phyloP scores from a whole-genome alignment of 352 stramenopile genomes.

The Aphanomyces cochlioides region DNA sequence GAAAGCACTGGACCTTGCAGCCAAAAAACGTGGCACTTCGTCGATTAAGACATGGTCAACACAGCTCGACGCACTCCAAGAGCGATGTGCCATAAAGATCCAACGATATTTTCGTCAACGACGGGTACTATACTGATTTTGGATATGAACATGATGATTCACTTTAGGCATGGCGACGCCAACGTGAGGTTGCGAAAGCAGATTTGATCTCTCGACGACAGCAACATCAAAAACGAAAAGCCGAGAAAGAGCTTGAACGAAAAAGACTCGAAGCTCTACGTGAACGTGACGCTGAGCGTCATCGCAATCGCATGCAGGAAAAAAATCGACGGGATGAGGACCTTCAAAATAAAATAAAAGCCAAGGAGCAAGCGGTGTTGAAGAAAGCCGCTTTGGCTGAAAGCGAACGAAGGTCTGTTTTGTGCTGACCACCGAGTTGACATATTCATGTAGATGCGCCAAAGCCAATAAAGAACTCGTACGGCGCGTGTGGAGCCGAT shows the following conservation, averaged over 20 bases:
- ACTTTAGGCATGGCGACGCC: conserved; percentile 14
- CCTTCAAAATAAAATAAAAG: not conserved
- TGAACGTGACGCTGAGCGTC: conserved; percentile 54
- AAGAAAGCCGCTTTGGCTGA: conserved; percentile 2
- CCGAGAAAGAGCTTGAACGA: conserved; percentile 51
- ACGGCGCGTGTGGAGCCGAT: not conserved
- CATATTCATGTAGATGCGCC: not conserved
- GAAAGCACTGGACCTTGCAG: conserved; percentile 34
- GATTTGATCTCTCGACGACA: not conserved
- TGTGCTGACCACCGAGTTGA: too few relatives aligned
- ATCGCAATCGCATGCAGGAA: conserved; percentile 52
- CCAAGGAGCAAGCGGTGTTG: conserved; percentile 20
- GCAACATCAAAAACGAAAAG: conserved; percentile 47
- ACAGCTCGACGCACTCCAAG: conserved; percentile 62
- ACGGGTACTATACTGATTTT: conserved; percentile 15
- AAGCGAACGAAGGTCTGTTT: conserved; percentile 1
- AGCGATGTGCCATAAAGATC: conserved; percentile 67
- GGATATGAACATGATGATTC: not conserved
- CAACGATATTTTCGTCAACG: conserved; percentile 63
- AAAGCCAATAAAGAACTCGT: not conserved
- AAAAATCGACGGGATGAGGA: conserved; percentile 36
- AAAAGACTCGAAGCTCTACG: conserved; percentile 52
- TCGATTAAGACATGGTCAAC: conserved; percentile 51
- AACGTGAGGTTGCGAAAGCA: conserved; percentile 8
- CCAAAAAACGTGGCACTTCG: not conserved